Base-by-base conservation (phyloP, 192 early-diverging fungal species). In the Chytriomyces sp. region DNA sequence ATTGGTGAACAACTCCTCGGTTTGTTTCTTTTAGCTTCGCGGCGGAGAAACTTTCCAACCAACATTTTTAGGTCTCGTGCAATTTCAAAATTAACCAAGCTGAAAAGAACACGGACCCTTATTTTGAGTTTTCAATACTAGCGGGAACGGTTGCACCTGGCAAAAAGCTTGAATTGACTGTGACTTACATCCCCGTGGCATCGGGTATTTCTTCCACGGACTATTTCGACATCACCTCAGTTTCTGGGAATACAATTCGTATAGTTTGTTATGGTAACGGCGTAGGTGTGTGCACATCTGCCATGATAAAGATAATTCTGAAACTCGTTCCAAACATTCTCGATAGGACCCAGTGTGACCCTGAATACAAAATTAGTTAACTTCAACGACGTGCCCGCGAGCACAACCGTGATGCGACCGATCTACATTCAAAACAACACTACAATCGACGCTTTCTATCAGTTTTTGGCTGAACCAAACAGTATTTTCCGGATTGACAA, bases 401-500 rank as follows among this genome's bases (percentile, higher is more conserved):
- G 67, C 0, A 70, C 65, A 36, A 79, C 77, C 3, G 73, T 75
- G 34, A 77, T 64, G 28, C 64, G 84, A 30, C 80, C 84, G 10
- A 39, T 87, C 3, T 81, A 77, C 56, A 38, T 87, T 8, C 73
- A 75, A 70, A 87, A 87, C 59, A 59, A 81, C 36, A 61, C 82
- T 4, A 34, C 61, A 7, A 72, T 74, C 12, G 4, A 75, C 4
- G 82, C 82, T 33, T 82, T 74, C 39, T 87, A 82, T 56, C 80
- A 84, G 78, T 87, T 86, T 66, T 59, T 85, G 8, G 52, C 68
- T n/a, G 80, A 86, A 40, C 63, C 65, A 36, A 65, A 75, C 22
- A 80, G 80, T 64, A 80, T 73, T 5, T 87, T 87, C 59, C 70
- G 70, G 31, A 78, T 87, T 33, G 86, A 87, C 59, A 87, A 87